Evolutionary conservation across 768 basidiomycete genomes (phyloP).

Genomic region (Amanita fuliginea): DNA sequence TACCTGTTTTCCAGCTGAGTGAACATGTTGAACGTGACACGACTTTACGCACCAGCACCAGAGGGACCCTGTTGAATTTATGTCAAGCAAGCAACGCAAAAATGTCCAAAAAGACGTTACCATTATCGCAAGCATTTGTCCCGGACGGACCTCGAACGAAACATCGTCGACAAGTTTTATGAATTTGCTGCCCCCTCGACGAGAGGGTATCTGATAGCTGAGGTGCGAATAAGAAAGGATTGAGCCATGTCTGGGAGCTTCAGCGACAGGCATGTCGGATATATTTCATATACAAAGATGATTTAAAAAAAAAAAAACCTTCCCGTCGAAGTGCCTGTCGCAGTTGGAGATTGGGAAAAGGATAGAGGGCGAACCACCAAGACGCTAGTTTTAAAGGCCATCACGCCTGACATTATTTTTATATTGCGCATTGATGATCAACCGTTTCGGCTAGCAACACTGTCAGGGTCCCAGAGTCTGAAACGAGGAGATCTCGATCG

Average conservation of each 20-base stretch:
- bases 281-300: neutral
- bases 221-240: slow-evolving; percentile 23
- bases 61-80: neutral
- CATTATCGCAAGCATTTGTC: slow-evolving; percentile 33
- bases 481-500: neutral
- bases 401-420: neutral
- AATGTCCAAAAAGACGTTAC: slow-evolving; percentile 11
- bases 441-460: neutral
- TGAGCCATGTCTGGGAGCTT: slow-evolving; percentile 9
- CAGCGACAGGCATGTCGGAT: neutral
- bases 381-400: neutral
- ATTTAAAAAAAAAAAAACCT: neutral
- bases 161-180: slow-evolving; percentile 29
- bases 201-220: slow-evolving; percentile 19
- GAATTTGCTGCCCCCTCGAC: slow-evolving; percentile 11
- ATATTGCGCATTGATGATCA: neutral
- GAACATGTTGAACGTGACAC: neutral
- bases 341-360: neutral
- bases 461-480: neutral
- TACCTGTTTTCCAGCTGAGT: slow-evolving; percentile 16
- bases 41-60: neutral
- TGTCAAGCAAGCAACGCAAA: neutral
- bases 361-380: neutral
- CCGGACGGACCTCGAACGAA: slow-evolving; percentile 25
- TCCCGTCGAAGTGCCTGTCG: neutral